These are phyloP conservation scores for Collybiopsis confluens DNA, from an alignment of 768 basidiomycete genomes.

Conservation along the genomic window DNA sequence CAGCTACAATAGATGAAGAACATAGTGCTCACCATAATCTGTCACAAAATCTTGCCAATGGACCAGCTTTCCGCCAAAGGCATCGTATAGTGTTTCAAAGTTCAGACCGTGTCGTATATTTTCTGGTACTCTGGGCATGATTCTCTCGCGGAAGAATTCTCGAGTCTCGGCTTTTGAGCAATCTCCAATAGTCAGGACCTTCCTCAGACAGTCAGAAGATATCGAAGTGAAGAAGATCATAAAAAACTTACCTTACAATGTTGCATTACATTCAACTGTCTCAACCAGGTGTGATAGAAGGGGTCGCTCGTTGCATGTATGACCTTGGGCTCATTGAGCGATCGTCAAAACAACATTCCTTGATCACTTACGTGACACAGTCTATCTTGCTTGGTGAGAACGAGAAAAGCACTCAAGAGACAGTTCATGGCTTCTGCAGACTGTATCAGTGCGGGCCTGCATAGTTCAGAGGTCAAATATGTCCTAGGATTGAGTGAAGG, in stretches of 20 bases:
- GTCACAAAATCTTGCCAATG: constrained; percentile 81
- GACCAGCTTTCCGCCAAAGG: constrained; percentile 80
- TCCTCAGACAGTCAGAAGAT: neutral
- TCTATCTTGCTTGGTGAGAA: constrained; percentile 84
- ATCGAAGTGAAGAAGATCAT: neutral
- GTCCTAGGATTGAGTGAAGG: too few relatives aligned
- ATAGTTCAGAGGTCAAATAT: neutral
- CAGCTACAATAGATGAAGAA: constrained; percentile 5
- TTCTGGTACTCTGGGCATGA: constrained; percentile 71
- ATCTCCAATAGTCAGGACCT: constrained; percentile 80
- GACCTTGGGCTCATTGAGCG: constrained; percentile 19
- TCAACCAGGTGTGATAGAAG: constrained; percentile 80
- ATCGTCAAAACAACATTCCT: too few relatives aligned
- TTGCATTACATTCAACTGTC: constrained; percentile 76
- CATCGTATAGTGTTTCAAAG: constrained; percentile 72
- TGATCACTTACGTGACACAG: constrained; percentile 50
- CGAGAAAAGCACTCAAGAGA: constrained; percentile 80
- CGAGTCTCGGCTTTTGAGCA: constrained; percentile 70
- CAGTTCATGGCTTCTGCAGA: constrained; percentile 81
- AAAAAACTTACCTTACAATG: constrained; percentile 61
- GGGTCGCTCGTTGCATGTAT: constrained; percentile 81
- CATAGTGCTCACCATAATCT: constrained; percentile 49
- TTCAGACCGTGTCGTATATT: constrained; percentile 46
- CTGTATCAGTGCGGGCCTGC: constrained; percentile 71
- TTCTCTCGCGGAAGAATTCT: constrained; percentile 57